phyloP scores from a whole-genome alignment of 2,329 filamentous ascomycete species.

The Pyrenophora teres region DNA sequence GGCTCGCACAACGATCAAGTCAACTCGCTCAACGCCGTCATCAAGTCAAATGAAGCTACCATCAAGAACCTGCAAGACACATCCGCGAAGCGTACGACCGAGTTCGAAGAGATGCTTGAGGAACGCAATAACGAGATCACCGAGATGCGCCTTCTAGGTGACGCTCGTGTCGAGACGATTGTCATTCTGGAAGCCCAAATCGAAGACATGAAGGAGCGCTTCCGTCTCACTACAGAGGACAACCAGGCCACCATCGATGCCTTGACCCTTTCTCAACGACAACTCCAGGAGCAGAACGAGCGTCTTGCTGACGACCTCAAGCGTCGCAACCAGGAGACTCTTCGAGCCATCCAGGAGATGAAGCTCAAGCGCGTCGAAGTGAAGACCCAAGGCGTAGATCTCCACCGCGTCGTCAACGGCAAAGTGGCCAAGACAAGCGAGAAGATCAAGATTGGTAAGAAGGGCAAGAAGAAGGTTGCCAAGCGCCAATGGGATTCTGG shows the following conservation, averaged over 20 bases:
- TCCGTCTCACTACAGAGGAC: constrained; percentile 35
- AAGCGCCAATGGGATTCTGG: constrained; percentile 43
- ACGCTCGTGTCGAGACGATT: constrained; percentile 41
- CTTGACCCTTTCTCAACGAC: constrained; percentile 33
- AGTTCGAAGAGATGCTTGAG: constrained; percentile 32
- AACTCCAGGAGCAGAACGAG: constrained; percentile 40
- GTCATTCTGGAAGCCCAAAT: constrained; percentile 37
- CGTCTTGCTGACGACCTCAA: constrained; percentile 32
- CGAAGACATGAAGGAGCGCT: constrained; percentile 39
- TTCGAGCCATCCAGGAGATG: constrained; percentile 41
- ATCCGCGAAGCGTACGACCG: constrained; percentile 25
- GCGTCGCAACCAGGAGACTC: constrained; percentile 34
- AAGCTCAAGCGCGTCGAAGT: constrained; percentile 40
- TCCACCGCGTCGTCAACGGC: constrained; percentile 36
- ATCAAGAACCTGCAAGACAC: constrained; percentile 43
- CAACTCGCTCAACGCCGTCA: constrained; percentile 43
- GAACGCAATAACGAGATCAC: constrained; percentile 40
- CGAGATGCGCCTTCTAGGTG: constrained; percentile 42
- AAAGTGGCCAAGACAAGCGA: constrained; percentile 40
- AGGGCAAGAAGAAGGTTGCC: constrained; percentile 32
- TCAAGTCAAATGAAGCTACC: constrained; percentile 46
- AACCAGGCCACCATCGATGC: constrained; percentile 39
- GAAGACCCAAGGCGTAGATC: constrained; percentile 29
- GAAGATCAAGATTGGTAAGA: constrained; percentile 41
- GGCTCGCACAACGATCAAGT: constrained; percentile 36